Percentiles rank a stretch among this genome's conserved stretches.
Evolutionary conservation across 2,329 filamentous ascomycete species (phyloP).

Genomic region (Cladophialophora carrionii): DNA sequence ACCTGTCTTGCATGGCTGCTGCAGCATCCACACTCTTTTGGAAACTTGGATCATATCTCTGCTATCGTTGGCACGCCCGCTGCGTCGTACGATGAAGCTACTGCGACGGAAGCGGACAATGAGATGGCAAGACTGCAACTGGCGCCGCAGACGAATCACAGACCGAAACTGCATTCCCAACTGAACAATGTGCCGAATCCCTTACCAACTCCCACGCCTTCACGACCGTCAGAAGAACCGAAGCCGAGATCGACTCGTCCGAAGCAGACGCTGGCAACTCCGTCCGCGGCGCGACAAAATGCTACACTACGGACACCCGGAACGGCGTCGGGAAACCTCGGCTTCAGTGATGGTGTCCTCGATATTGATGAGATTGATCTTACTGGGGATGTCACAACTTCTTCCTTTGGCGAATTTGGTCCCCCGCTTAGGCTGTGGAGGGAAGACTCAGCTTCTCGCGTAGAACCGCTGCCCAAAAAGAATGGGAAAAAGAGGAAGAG

Average conservation of each 20-base stretch:
- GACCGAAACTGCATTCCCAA: conserved; percentile 45
- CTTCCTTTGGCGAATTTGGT: conserved; percentile 49
- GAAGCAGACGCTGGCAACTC: conserved; percentile 24
- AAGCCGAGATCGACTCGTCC: conserved; percentile 16
- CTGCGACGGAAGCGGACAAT: conserved; percentile 13
- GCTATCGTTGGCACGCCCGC: conserved; percentile 14
- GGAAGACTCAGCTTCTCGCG: conserved; percentile 48
- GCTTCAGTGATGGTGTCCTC: conserved; percentile 38
- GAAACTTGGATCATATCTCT: conserved; percentile 33
- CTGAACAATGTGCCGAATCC: conserved; percentile 14
- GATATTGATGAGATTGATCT: conserved; percentile 52
- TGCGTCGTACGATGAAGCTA: conserved; percentile 25
- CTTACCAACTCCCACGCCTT: conserved; percentile 34
- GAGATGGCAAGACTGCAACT: conserved; percentile 53
- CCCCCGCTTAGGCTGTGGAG: conserved; percentile 50
- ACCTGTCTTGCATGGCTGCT: conserved; percentile 54
- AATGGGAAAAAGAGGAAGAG: conserved; percentile 56
- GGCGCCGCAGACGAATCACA: conserved; percentile 46
- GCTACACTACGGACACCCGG: conserved; percentile 23
- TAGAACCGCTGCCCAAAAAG: conserved; percentile 43
- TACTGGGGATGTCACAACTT: conserved; percentile 41
- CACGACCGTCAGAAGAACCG: conserved; percentile 25
- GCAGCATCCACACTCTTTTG: conserved; percentile 43
- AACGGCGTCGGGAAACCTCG: conserved; percentile 23
- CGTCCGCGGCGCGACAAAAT: conserved; percentile 33